Evolutionary conservation across 2,329 filamentous ascomycete genomes (phyloP).

Genomic region (Aspergillus fijiensis): DNA sequence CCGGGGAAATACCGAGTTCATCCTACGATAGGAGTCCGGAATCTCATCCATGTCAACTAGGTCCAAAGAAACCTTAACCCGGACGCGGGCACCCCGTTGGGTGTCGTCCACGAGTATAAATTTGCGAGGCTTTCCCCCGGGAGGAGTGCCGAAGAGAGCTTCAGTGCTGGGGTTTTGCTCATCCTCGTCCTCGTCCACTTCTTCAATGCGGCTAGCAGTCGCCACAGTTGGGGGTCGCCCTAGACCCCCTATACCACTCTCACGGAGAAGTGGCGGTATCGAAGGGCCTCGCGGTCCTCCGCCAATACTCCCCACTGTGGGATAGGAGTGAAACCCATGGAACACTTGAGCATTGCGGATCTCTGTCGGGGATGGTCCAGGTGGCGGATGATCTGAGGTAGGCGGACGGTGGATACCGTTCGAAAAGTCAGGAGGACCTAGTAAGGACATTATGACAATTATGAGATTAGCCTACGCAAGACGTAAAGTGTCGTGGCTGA

Average conservation of each 20-base stretch:
- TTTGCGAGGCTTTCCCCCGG: slow-evolving; percentile 88
- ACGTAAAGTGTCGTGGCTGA: slow-evolving; percentile 21
- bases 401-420: slow-evolving; percentile 60
- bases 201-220: slow-evolving; percentile 29
- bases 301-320: slow-evolving; percentile 52
- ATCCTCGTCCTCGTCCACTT: slow-evolving; percentile 22
- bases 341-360: slow-evolving; percentile 75
- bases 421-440: slow-evolving; percentile 40
- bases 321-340: slow-evolving; percentile 66
- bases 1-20: slow-evolving; percentile 83
- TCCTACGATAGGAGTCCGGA: slow-evolving; percentile 89
- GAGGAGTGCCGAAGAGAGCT: slow-evolving; percentile 81
- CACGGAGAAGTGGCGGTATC: slow-evolving; percentile 65
- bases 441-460: slow-evolving; percentile 21
- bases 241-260: slow-evolving; percentile 49
- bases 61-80: slow-evolving; percentile 90
- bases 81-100: slow-evolving; percentile 74
- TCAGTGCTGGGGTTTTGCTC: slow-evolving; percentile 49
- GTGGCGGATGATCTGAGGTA: slow-evolving; percentile 57
- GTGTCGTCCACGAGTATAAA: slow-evolving; percentile 95
- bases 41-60: slow-evolving; percentile 93
- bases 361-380: slow-evolving; percentile 59
- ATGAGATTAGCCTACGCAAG: slow-evolving; percentile 46
- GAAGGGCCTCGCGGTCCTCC: slow-evolving; percentile 55
- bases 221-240: slow-evolving; percentile 35